Base-by-base conservation (phyloP, 257 asterid species). In the Parsonsia alboflavescens region DNA sequence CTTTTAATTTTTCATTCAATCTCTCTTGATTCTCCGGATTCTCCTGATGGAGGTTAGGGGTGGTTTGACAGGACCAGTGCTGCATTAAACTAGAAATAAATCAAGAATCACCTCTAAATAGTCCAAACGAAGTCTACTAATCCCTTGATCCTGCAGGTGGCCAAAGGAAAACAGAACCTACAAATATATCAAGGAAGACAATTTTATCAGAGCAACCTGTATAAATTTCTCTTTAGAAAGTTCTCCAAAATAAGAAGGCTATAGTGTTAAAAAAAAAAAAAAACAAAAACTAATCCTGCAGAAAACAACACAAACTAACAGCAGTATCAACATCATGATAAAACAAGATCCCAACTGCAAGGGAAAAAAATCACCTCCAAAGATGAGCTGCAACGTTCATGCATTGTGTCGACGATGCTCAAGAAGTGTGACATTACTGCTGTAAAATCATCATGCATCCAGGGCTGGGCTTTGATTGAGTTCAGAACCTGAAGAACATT, bases 391-490 rank as follows among this genome's bases (percentile, higher is more conserved):
- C 99, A 92, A 13, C 99, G 83, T 74, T 90, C 89, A 77, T 86
- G 50, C 98, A 94, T 94, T 61, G 96, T 92, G 76, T 80, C 89
- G 71, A 79, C 82, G 78, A 94, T 88, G 80, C 81, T 83, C 67
- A 92, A 69, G 78, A 92, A 89, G 79, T 88, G 97, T 45, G 90
- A 82, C 63, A 86, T 45, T 53, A 94, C 80, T 70, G 71, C 79
- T 77, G 88, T 80, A 78, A 94, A 81, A 73, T 83, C 95, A 79
- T 84, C 85, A 80, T 88, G 89, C 79, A 92, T 75, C 85, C 85
- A 30, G 58, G 91, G 92, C 76, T 92, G 99, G 46, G 92, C 90
- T 81, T 85, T 90, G 63, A 92, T 82, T 81, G 96, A 93, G 83
- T 89, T 94, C 73, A 71, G 52, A 77, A 94, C 97, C 99, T 92